Conservation (phyloP, 257 asterid genomes). For the Osmanthus fragrans region DNA sequence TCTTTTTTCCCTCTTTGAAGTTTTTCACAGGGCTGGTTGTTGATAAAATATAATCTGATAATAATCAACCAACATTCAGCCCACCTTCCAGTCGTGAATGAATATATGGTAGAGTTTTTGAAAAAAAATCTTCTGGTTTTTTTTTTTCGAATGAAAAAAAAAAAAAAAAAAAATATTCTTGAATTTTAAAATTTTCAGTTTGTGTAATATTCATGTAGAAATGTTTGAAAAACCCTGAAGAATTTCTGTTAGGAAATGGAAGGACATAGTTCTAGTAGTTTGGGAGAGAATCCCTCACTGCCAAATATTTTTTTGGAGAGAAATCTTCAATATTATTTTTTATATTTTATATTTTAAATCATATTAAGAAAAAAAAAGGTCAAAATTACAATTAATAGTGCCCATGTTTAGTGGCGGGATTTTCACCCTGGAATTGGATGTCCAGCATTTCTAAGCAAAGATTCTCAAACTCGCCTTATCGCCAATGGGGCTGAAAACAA, state of each 20-base stretch:
- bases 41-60: not conserved
- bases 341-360: too few species aligned
- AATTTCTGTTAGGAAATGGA: not conserved
- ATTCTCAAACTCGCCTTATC: too few species aligned
- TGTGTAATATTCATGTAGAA: not conserved
- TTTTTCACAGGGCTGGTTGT: not conserved
- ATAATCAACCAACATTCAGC: not conserved
- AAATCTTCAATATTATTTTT: too few species aligned
- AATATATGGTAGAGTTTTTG: not conserved
- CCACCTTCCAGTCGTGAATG: not conserved
- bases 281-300: not conserved
- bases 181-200: not conserved
- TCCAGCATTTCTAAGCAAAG: too few species aligned
- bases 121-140: not conserved
- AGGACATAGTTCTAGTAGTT: not conserved
- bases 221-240: not conserved
- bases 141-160: not conserved
- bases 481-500: too few species aligned
- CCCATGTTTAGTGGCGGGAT: too few species aligned
- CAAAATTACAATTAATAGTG: too few species aligned
- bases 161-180: too few species aligned
- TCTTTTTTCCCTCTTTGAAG: not conserved
- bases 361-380: too few species aligned
- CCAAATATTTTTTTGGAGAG: not conserved
- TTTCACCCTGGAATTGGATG: too few species aligned